These are phyloP conservation scores for Beauveria asiatica DNA, from an alignment of 2,329 filamentous ascomycete species.

Conservation along the genomic window DNA sequence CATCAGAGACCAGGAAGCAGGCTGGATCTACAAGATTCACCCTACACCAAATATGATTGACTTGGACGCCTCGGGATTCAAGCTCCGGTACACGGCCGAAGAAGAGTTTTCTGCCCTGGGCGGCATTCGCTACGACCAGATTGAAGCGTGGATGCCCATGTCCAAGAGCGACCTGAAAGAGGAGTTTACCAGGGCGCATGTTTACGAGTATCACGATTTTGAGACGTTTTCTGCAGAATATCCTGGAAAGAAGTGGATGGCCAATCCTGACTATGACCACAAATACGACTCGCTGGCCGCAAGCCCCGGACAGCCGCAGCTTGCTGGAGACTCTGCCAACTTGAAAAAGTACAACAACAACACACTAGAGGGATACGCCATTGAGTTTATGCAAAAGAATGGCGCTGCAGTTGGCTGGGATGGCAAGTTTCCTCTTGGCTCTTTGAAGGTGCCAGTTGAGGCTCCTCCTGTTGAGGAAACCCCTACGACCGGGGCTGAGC, in stretches of 20 bases:
- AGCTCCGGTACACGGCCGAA: not conserved
- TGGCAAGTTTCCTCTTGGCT: not conserved
- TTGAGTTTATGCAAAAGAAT: conserved; percentile 1
- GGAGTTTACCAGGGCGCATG: not conserved
- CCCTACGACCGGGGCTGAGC: too few species aligned
- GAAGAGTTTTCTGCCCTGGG: not conserved
- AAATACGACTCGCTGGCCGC: not conserved
- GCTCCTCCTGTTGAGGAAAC: too few species aligned
- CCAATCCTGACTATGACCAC: not conserved
- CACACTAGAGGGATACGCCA: not conserved
- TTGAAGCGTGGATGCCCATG: not conserved
- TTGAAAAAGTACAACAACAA: not conserved
- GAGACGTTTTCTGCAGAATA: not conserved
- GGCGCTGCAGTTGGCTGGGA: not conserved
- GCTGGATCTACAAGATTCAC: not conserved
- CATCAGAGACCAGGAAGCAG: not conserved
- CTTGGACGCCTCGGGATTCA: not conserved
- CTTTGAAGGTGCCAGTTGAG: not conserved
- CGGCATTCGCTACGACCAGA: not conserved
- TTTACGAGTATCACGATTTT: not conserved
- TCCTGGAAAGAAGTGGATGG: not conserved
- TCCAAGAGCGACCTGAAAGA: not conserved
- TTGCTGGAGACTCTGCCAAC: not conserved
- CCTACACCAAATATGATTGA: not conserved
- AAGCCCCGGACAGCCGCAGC: conserved; percentile 1